Conservation (phyloP, 306 rosid genomes). For the Lathyrus sativus region DNA sequence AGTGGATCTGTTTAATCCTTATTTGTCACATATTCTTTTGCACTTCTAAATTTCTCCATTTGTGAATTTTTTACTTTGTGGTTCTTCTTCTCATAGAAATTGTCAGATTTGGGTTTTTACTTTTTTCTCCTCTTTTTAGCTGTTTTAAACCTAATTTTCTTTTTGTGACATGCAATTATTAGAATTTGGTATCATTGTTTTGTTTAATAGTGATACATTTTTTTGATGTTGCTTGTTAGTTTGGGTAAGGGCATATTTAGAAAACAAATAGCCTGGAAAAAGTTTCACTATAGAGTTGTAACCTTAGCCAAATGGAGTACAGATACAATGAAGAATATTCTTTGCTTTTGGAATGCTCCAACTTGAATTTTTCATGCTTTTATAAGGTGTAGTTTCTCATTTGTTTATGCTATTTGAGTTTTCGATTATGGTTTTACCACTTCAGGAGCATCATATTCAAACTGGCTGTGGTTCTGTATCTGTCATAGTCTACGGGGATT, state of each 20-base stretch:
- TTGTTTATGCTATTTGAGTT: slow-evolving; percentile 10
- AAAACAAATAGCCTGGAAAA: slow-evolving; percentile 46
- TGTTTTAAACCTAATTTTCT: slow-evolving; percentile 40
- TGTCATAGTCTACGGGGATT: slow-evolving; percentile 87
- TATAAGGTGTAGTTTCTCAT: slow-evolving; percentile 4
- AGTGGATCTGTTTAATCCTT: slow-evolving; percentile 33
- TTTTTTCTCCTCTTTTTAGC: slow-evolving; percentile 44
- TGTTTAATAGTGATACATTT: slow-evolving; percentile 37
- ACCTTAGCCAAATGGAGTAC: slow-evolving; percentile 43
- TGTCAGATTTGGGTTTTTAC: background rate
- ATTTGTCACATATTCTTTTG: slow-evolving; percentile 22
- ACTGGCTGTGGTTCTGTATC: slow-evolving; percentile 91
- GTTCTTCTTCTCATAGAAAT: slow-evolving; percentile 14
- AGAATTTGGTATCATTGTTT: slow-evolving; percentile 46
- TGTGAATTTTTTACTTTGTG: slow-evolving; percentile 8
- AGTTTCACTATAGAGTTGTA: slow-evolving; percentile 32
- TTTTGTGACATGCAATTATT: slow-evolving; percentile 38
- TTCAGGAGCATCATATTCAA: slow-evolving; percentile 75
- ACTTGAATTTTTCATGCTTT: slow-evolving; percentile 3
- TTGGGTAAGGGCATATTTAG: slow-evolving; percentile 62
- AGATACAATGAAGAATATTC: slow-evolving; percentile 43
- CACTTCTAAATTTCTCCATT: slow-evolving; percentile 15
- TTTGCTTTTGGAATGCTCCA: slow-evolving; percentile 36
- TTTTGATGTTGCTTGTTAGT: slow-evolving; percentile 43
- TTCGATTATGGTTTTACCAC: slow-evolving; percentile 30